phyloP scores from a whole-genome alignment of 1,284 basidiomycete species.

The Ganoderma multipileum region DNA sequence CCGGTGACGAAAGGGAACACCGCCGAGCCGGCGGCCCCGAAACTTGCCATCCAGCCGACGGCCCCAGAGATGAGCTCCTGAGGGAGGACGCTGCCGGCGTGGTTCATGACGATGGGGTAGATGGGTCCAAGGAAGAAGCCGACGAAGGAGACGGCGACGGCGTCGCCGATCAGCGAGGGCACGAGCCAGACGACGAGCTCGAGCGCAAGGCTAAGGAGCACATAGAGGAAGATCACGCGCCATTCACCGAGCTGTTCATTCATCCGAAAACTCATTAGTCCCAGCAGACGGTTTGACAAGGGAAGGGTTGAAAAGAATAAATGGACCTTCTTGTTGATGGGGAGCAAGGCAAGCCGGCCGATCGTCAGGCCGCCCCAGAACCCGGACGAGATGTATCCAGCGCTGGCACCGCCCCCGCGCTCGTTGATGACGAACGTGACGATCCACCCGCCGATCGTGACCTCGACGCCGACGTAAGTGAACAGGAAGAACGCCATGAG shows the following conservation, averaged over 20 bases:
- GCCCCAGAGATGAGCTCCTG: slow-evolving; percentile 57
- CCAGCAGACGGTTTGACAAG: too few relatives aligned
- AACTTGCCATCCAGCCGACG: slow-evolving; percentile 63
- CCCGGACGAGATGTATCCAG: slow-evolving; percentile 57
- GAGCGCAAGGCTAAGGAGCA: slow-evolving; percentile 45
- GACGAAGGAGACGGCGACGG: slow-evolving; percentile 59
- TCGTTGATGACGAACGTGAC: slow-evolving; percentile 54
- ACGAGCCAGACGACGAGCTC: slow-evolving; percentile 67
- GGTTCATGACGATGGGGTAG: slow-evolving; percentile 62
- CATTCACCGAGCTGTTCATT: slow-evolving; percentile 48
- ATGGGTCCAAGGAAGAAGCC: slow-evolving; percentile 60
- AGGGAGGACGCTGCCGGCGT: slow-evolving; percentile 54
- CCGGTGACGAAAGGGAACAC: slow-evolving; percentile 64
- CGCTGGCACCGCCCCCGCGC: slow-evolving; percentile 50
- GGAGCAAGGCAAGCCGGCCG: slow-evolving; percentile 52
- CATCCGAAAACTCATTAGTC: too few relatives aligned
- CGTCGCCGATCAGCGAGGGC: slow-evolving; percentile 57
- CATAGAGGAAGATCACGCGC: slow-evolving; percentile 47
- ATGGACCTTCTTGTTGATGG: slow-evolving; percentile 53
- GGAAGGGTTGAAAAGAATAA: not conserved
- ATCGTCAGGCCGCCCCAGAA: slow-evolving; percentile 55
- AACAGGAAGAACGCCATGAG: slow-evolving; percentile 51
- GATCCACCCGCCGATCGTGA: slow-evolving; percentile 57
- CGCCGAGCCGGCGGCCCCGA: slow-evolving; percentile 61
- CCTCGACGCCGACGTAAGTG: slow-evolving; percentile 55